Conservation (phyloP, 106 monocot genomes). For the Allium fistulosum region DNA sequence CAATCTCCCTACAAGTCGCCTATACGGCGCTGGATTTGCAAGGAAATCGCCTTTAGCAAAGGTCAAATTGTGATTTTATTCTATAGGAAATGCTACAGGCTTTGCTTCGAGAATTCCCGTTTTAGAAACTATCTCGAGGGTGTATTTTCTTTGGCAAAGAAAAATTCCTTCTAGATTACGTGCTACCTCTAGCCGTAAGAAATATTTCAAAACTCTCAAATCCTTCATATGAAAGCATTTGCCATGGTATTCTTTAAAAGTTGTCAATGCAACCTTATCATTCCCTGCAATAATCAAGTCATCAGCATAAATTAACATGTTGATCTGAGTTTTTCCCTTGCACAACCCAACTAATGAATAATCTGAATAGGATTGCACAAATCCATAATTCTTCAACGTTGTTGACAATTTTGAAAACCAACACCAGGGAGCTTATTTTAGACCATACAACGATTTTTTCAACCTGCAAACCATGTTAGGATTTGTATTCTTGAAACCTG, state of each 20-base stretch:
- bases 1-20: not conserved
- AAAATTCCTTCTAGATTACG: not conserved
- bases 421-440: not conserved
- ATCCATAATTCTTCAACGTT: not conserved
- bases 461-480: not conserved
- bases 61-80: not conserved
- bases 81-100: not conserved
- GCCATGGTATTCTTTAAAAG: not conserved
- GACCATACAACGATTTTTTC: not conserved
- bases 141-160: slow-evolving; percentile 4
- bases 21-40: not conserved
- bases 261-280: not conserved
- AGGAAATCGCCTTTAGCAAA: not conserved
- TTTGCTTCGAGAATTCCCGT: not conserved
- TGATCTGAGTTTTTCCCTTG: not conserved
- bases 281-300: not conserved
- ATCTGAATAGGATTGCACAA: not conserved
- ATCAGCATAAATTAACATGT: not conserved
- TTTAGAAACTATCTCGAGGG: slow-evolving; percentile 1
- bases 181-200: slow-evolving; percentile 6
- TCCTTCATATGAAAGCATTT: not conserved
- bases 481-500: no score
- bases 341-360: not conserved
- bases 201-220: slow-evolving; percentile 5
- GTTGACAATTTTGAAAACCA: not conserved